phyloP scores from a whole-genome alignment of 768 basidiomycete species.

The Rhodotorula babjevae region DNA sequence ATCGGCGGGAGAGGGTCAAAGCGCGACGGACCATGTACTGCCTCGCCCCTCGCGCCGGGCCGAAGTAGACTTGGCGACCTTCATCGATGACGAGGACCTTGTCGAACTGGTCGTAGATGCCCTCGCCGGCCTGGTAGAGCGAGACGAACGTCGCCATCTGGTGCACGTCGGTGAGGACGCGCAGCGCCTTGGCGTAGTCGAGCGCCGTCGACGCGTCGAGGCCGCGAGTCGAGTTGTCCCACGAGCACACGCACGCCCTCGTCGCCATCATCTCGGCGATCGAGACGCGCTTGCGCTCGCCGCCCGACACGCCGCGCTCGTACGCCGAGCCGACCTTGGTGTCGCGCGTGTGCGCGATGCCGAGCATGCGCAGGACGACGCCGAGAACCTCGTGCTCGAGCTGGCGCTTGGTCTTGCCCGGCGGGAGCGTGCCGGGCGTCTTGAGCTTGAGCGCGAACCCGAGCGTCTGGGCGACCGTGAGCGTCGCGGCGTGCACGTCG shows the following conservation, averaged over 20 bases:
- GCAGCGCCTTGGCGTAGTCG: conserved; percentile 73
- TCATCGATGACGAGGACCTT: conserved; percentile 75
- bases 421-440: conserved; percentile 48
- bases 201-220: conserved; percentile 74
- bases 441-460: conserved; percentile 54
- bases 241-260: conserved; percentile 47
- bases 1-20: background rate
- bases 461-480: conserved; percentile 74
- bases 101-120: conserved; percentile 59
- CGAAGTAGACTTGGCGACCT: conserved; percentile 70
- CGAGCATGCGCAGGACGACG: conserved; percentile 55
- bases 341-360: conserved; percentile 50
- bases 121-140: conserved; percentile 78
- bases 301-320: conserved; percentile 52
- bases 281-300: conserved; percentile 53
- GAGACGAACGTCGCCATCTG: conserved; percentile 70
- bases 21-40: conserved; percentile 55
- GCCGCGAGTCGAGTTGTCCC: conserved; percentile 61
- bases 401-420: conserved; percentile 30
- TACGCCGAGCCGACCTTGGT: conserved; percentile 51
- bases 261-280: conserved; percentile 50
- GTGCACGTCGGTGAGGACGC: conserved; percentile 76
- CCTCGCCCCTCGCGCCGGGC: conserved; percentile 58
- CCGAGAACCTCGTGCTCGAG: conserved; percentile 51
- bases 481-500: conserved; percentile 79